Conservation (phyloP, 2,329 filamentous ascomycete species). For the Paracamarosporium sp. region DNA sequence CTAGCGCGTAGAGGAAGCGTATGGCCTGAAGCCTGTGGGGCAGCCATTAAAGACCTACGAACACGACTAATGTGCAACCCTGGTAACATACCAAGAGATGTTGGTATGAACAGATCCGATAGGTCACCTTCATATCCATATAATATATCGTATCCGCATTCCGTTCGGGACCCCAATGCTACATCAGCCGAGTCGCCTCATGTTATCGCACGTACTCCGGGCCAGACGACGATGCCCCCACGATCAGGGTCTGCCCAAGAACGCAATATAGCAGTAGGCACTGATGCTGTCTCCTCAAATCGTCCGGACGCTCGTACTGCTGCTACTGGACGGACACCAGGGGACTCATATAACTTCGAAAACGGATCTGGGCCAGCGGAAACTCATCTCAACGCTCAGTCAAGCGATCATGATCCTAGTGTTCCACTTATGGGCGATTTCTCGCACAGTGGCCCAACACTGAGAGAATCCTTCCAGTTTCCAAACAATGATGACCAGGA, state of each 20-base stretch:
- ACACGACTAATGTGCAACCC: conserved; percentile 20
- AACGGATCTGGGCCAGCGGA: neutral
- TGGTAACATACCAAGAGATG: neutral
- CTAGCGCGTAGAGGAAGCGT: conserved; percentile 32
- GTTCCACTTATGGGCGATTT: neutral
- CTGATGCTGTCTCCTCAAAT: neutral
- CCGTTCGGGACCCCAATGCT: neutral
- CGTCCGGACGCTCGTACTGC: neutral
- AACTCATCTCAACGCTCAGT: neutral
- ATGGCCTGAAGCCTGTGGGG: conserved; percentile 39
- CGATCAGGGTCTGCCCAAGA: neutral
- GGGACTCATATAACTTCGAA: neutral
- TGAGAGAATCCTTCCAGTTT: neutral
- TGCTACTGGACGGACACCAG: neutral
- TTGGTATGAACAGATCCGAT: neutral
- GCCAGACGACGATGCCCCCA: conserved; percentile 18
- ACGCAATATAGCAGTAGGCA: neutral
- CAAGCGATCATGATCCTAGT: neutral
- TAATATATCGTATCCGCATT: neutral
- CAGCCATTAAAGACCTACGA: conserved; percentile 32
- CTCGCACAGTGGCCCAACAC: neutral
- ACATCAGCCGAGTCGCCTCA: neutral
- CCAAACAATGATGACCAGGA: conserved; percentile 23
- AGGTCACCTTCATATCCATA: neutral
- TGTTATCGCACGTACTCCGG: conserved; percentile 8